A percentile compares a stretch with the other conserved stretches of the same genome.
phyloP scores from a whole-genome alignment of 139 green algal species.

The Chlorella sp. region DNA sequence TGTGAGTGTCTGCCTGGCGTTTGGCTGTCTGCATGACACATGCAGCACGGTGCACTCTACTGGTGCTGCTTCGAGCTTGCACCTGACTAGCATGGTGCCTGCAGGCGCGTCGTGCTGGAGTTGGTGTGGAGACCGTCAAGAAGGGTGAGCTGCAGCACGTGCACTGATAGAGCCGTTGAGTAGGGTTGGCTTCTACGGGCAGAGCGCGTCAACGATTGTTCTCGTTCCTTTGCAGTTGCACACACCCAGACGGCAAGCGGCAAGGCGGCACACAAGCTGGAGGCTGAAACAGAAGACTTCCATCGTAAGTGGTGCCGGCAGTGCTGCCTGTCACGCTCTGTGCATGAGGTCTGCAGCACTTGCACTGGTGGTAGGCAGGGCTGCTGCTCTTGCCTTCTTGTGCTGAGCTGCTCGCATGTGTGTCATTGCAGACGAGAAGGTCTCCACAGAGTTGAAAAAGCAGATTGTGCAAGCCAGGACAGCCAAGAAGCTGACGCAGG shows the following conservation, averaged over 20 bases:
- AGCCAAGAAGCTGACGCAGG: constrained; percentile 96
- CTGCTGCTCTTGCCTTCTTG: not conserved
- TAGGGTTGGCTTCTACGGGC: too few species aligned
- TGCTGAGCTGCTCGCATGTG: too few species aligned
- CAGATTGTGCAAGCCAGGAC: constrained; percentile 84
- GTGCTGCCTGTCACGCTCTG: not conserved
- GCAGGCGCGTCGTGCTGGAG: constrained; percentile 43
- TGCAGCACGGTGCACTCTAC: not conserved
- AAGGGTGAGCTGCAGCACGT: too few species aligned
- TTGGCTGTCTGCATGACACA: too few species aligned
- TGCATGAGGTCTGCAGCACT: not conserved
- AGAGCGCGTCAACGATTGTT: too few species aligned
- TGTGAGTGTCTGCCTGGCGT: constrained; percentile 27
- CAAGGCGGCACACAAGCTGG: constrained; percentile 75
- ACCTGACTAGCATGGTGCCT: too few species aligned
- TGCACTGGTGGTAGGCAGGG: too few species aligned
- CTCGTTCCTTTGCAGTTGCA: too few species aligned
- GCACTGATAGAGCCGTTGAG: too few species aligned
- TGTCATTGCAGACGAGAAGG: constrained; percentile 75
- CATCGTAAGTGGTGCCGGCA: constrained; percentile 43
- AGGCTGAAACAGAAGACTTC: constrained; percentile 84
- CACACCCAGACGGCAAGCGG: constrained; percentile 29
- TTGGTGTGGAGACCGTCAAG: constrained; percentile 54
- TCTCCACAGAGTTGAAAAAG: constrained; percentile 92
- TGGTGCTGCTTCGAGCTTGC: too few species aligned